A percentile compares a stretch with the other conserved stretches of the same genome.
Conservation (phyloP, 2,329 filamentous ascomycete genomes). For the Penicillium sp. region DNA sequence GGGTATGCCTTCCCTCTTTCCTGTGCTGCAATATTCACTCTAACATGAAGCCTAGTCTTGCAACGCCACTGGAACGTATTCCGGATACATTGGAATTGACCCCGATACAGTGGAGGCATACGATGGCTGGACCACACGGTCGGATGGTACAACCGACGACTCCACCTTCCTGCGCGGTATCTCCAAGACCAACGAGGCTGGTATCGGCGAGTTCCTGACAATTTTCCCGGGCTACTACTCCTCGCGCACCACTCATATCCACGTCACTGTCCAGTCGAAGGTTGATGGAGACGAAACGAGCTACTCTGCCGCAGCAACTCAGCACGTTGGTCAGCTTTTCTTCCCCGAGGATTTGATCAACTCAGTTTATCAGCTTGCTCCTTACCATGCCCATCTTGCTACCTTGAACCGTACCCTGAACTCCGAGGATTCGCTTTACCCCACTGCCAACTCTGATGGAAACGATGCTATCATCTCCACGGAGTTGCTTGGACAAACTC, state of each 20-base stretch:
- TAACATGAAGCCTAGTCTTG: slow-evolving; percentile 4
- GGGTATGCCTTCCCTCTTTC: neutral
- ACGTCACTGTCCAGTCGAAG: slow-evolving; percentile 11
- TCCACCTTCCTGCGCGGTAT: slow-evolving; percentile 12
- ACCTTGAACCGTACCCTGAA: slow-evolving; percentile 5
- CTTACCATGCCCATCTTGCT: slow-evolving; percentile 8
- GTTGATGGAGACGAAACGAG: slow-evolving; percentile 6
- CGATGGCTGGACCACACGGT: slow-evolving; percentile 2
- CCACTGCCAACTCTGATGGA: slow-evolving; percentile 3
- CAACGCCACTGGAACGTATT: slow-evolving; percentile 13
- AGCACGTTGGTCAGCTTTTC: slow-evolving; percentile 13
- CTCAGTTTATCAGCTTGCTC: slow-evolving; percentile 10
- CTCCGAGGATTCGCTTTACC: slow-evolving; percentile 2
- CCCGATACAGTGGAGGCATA: slow-evolving; percentile 1
- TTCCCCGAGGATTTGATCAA: slow-evolving; percentile 11
- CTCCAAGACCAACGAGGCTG: slow-evolving; percentile 8
- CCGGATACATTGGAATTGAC: slow-evolving; percentile 5
- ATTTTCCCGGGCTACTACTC: slow-evolving; percentile 13
- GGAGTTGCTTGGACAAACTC: neutral
- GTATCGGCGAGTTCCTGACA: slow-evolving; percentile 8
- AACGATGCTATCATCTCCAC: slow-evolving; percentile 5
- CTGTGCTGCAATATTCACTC: neutral
- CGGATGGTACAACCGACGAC: slow-evolving; percentile 10
- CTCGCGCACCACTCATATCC: slow-evolving; percentile 10
- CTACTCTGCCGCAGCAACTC: slow-evolving; percentile 5